These are phyloP conservation scores for Torulaspora quercuum DNA, from an alignment of 805 yeast species.

Conservation along the genomic window DNA sequence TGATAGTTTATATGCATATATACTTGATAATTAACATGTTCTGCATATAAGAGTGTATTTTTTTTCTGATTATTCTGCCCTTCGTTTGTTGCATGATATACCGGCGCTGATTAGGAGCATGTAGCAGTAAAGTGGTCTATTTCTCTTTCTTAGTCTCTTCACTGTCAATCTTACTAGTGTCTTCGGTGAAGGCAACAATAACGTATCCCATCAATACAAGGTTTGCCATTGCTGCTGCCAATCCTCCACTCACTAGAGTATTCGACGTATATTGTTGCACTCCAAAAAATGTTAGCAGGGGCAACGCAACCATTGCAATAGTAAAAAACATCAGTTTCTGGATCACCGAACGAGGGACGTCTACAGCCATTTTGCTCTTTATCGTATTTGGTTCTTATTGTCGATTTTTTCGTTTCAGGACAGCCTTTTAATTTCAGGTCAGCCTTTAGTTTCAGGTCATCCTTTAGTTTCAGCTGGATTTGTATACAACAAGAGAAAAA, in stretches of 20 bases:
- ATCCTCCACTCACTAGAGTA: constrained; percentile 69
- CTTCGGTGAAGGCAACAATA: constrained; percentile 70
- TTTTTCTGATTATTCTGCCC: no score
- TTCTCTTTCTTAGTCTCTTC: constrained; percentile 41
- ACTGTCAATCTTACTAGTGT: constrained; percentile 38
- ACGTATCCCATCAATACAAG: constrained; percentile 70
- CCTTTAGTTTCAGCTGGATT: no score
- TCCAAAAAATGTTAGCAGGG: constrained; percentile 59
- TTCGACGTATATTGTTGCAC: constrained; percentile 45
- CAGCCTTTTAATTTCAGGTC: background rate
- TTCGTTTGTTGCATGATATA: no score
- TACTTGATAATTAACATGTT: background rate
- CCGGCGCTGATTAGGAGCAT: no score
- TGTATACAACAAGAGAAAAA: no score
- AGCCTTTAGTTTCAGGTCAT: no score
- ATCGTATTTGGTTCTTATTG: background rate
- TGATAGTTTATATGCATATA: constrained; percentile 2
- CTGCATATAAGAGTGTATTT: no score
- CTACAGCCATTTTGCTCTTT: constrained; percentile 36
- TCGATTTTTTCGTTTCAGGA: background rate
- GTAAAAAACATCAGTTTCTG: constrained; percentile 71
- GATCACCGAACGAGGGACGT: constrained; percentile 50
- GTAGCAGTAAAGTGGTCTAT: constrained; percentile 6
- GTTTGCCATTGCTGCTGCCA: constrained; percentile 76
- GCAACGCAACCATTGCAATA: constrained; percentile 68